Evolutionary conservation across 2,329 filamentous ascomycete species (phyloP).

Genomic region (Stylonectria norvegica): DNA sequence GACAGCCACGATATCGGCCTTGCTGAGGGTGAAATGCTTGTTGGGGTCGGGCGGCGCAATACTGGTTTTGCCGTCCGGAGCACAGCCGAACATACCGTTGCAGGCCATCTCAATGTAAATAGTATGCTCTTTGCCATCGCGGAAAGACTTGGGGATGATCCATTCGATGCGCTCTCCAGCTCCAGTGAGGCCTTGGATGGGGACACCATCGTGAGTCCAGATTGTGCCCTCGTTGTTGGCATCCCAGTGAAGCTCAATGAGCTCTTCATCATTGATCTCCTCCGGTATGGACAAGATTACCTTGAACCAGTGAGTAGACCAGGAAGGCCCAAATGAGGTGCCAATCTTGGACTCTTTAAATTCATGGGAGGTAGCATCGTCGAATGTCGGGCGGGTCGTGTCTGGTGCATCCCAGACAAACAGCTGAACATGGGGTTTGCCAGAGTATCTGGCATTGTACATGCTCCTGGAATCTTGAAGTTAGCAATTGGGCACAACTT

Average conservation of each 20-base stretch:
- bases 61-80: constrained; percentile 68
- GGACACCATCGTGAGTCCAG: constrained; percentile 86
- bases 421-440: constrained; percentile 75
- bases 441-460: constrained; percentile 48
- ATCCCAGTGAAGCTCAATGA: constrained; percentile 96
- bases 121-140: constrained; percentile 79
- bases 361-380: constrained; percentile 71
- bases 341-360: constrained; percentile 75
- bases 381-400: constrained; percentile 76
- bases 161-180: constrained; percentile 86
- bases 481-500: constrained; percentile 8
- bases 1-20: constrained; percentile 83
- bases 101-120: constrained; percentile 99
- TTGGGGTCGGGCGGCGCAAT: constrained; percentile 90
- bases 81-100: constrained; percentile 97
- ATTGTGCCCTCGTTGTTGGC: constrained; percentile 91
- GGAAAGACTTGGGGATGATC: constrained; percentile 78
- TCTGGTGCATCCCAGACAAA: constrained; percentile 81
- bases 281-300: constrained; percentile 74
- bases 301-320: constrained; percentile 98
- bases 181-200: constrained; percentile 87
- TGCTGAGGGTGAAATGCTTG: constrained; percentile 70
- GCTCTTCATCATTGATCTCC: constrained; percentile 69
- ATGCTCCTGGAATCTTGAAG: constrained; percentile 31
- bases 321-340: constrained; percentile 83